Evolutionary conservation across 2,329 filamentous ascomycete species (phyloP).

Genomic region (Penicillium thymicola): DNA sequence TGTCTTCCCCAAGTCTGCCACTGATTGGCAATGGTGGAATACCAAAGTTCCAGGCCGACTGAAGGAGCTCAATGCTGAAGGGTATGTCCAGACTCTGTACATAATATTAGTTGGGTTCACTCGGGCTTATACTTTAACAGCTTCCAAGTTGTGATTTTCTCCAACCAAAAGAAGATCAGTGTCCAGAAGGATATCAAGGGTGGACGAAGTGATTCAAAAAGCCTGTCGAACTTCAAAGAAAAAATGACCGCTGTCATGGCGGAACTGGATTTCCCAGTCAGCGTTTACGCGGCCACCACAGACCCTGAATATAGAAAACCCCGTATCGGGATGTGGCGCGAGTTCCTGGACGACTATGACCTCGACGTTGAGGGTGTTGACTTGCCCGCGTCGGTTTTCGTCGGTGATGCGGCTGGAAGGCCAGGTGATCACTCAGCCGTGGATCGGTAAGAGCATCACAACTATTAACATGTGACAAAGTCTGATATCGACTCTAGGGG

Average conservation of each 20-base stretch:
- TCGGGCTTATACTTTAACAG: conserved; percentile 40
- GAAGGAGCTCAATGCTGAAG: conserved; percentile 66
- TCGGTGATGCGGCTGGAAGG: conserved; percentile 74
- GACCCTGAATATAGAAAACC: conserved; percentile 86
- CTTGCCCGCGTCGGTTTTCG: conserved; percentile 69
- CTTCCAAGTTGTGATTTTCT: conserved; percentile 74
- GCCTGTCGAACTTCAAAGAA: conserved; percentile 75
- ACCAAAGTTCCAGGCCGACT: conserved; percentile 64
- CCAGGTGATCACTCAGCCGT: conserved; percentile 58
- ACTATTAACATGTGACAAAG: conserved; percentile 8
- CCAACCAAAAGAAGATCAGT: conserved; percentile 82
- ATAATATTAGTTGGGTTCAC: neutral
- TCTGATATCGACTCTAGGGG: conserved; percentile 52
- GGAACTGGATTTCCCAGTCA: conserved; percentile 66
- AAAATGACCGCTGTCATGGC: conserved; percentile 69
- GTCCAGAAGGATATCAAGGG: conserved; percentile 70
- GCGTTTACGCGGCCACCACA: conserved; percentile 80
- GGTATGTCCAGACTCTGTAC: conserved; percentile 44
- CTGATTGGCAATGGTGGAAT: conserved; percentile 97
- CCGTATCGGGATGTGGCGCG: conserved; percentile 80
- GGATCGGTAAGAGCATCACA: conserved; percentile 49
- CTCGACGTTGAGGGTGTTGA: conserved; percentile 62
- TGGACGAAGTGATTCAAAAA: conserved; percentile 64
- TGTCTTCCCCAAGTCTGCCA: conserved; percentile 65
- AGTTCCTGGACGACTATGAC: conserved; percentile 60